Base-by-base conservation (phyloP, 2,329 filamentous ascomycete species). In the Epichloe glyceriae region DNA sequence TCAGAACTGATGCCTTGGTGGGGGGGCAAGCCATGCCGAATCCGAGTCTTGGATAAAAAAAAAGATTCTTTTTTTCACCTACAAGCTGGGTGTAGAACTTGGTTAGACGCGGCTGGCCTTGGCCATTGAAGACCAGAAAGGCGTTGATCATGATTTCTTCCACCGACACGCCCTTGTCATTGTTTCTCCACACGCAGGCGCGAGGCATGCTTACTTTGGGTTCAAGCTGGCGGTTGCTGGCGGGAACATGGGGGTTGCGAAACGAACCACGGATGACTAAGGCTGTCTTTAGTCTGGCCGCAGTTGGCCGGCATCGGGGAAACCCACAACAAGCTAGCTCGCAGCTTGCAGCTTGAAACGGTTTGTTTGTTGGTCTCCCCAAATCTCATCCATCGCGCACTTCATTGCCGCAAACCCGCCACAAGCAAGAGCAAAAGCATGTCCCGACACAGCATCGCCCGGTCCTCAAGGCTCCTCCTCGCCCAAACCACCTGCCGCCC, bases 21-120 rank as follows among this genome's bases (percentile, higher is more conserved):
- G 14, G n/a, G 22, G 2, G 35, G n/a, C 4, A 17, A 7, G 11
- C 7, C 30, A 12, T 47, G 35, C 15, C 11, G 45, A 14, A 39
- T 17, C 37, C 37, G 38, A 7, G 3, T n/a, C n/a, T 30, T 11
- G n/a, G n/a, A n/a, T n/a, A n/a, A n/a, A n/a, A n/a, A n/a, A n/a
- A n/a, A n/a, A n/a, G n/a, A n/a, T 17, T 44, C 19, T 17, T 17
- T 15, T 44, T 0, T 5, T 0, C 22, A 35, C 39, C 38, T 58
- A 95, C 91, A 58, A 98, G 82, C 67, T 97, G 91, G 2, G 91
- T 96, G 68, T 98, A 98, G 75, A 98, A 98, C 64, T 97, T 97
- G 61, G 91, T 97, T 66, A 98, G 78, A 51, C 93, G 85, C 38
- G 93, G 91, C 70, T 98, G 91, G 56, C 93, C 93, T 61, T 91